Conservation (phyloP, 768 basidiomycete genomes). For the Boletus rex-veris region DNA sequence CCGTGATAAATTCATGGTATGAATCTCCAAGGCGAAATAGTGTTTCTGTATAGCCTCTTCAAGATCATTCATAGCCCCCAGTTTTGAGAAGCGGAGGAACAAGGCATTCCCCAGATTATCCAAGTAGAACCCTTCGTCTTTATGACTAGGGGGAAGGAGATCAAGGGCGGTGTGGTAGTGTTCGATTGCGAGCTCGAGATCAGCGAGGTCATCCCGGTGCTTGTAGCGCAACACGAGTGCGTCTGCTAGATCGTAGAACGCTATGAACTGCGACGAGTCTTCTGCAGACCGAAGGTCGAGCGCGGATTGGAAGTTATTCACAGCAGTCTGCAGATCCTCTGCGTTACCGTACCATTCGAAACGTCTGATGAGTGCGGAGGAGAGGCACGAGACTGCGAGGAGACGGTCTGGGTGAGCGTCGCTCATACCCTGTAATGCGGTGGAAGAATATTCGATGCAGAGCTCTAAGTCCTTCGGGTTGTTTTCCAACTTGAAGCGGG, state of each 20-base stretch:
- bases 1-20: constrained; percentile 8
- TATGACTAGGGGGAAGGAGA: constrained; percentile 14
- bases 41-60: constrained; percentile 29
- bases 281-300: constrained; percentile 16
- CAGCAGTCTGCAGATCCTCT: constrained; percentile 28
- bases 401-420: constrained; percentile 15
- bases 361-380: constrained; percentile 22
- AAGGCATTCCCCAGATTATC: constrained; percentile 25
- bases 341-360: constrained; percentile 14
- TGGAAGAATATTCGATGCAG: constrained; percentile 20
- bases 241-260: constrained; percentile 27
- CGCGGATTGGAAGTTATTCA: constrained; percentile 21
- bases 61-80: constrained; percentile 14
- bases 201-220: constrained; percentile 12
- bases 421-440: constrained; percentile 16
- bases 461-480: constrained; percentile 21
- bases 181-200: constrained; percentile 29
- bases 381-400: constrained; percentile 20
- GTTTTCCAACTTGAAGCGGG: constrained; percentile 24
- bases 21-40: constrained; percentile 19
- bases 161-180: constrained; percentile 22
- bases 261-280: constrained; percentile 11
- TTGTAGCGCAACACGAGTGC: constrained; percentile 28
- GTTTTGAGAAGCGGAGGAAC: constrained; percentile 22
- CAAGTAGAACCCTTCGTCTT: constrained; percentile 13